Evolutionary conservation across 2,329 filamentous ascomycete species (phyloP).

Genomic region (Verticillium dahliae): DNA sequence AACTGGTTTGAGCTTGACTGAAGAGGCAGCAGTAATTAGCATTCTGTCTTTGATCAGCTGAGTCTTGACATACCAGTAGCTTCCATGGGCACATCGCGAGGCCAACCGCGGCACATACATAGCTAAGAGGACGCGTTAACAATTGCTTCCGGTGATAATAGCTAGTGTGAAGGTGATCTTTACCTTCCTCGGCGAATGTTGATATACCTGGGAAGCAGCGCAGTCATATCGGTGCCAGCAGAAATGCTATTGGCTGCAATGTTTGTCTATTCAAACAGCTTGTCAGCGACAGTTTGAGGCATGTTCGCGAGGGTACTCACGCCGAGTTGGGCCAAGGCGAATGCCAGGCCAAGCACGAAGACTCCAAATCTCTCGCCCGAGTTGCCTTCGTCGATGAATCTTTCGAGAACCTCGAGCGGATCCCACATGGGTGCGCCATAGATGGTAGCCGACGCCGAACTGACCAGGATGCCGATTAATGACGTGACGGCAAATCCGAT

Average conservation of each 20-base stretch:
- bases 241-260: slow-evolving; percentile 83
- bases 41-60: too few species aligned
- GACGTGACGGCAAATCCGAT: slow-evolving; percentile 70
- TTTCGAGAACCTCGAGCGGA: slow-evolving; percentile 59
- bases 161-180: too few species aligned
- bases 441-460: slow-evolving; percentile 64
- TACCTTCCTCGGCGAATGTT: slow-evolving; percentile 65
- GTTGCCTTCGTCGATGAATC: slow-evolving; percentile 62
- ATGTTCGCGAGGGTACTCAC: too few species aligned
- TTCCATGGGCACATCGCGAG: slow-evolving; percentile 85
- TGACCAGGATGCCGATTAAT: slow-evolving; percentile 77
- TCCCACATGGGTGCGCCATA: slow-evolving; percentile 65
- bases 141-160: too few species aligned
- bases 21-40: slow-evolving; percentile 28
- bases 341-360: slow-evolving; percentile 65
- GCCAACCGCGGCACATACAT: slow-evolving; percentile 73
- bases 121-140: slow-evolving; percentile 37
- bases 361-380: slow-evolving; percentile 67
- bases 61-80: slow-evolving; percentile 28
- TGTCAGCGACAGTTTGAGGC: background rate
- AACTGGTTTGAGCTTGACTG: slow-evolving; percentile 66
- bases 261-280: slow-evolving; percentile 47
- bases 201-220: slow-evolving; percentile 70
- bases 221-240: slow-evolving; percentile 76
- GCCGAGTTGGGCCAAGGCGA: slow-evolving; percentile 73